phyloP scores from a whole-genome alignment of 2,329 filamentous ascomycete species.

The Trichoderma sp. region DNA sequence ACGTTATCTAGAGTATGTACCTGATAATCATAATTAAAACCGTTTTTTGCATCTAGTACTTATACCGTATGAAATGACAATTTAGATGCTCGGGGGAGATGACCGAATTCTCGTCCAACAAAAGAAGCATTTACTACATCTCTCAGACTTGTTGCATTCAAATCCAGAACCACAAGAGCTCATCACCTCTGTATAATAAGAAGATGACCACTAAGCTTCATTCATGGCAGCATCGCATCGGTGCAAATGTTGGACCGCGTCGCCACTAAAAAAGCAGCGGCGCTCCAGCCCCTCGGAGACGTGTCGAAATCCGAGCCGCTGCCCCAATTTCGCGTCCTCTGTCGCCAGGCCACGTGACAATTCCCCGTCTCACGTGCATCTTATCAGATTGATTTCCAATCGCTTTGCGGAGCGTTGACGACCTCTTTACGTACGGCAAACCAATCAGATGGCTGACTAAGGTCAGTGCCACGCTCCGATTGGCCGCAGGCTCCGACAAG shows the following conservation, averaged over 20 bases:
- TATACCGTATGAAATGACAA: too few species aligned
- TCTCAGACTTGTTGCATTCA: not conserved
- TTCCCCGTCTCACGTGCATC: slow-evolving; percentile 22
- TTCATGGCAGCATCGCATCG: not conserved
- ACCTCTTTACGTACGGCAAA: slow-evolving; percentile 11
- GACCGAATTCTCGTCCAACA: too few species aligned
- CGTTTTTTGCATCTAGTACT: too few species aligned
- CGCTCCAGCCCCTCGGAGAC: slow-evolving; percentile 1
- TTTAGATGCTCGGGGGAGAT: too few species aligned
- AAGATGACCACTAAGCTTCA: not conserved
- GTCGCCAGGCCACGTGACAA: slow-evolving; percentile 21
- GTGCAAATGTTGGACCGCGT: not conserved
- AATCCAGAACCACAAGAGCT: not conserved
- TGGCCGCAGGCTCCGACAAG: slow-evolving; percentile 19
- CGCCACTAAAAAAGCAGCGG: not conserved
- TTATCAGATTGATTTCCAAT: slow-evolving; percentile 25
- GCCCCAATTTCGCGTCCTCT: slow-evolving; percentile 3
- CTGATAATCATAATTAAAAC: too few species aligned
- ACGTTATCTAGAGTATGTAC: too few species aligned
- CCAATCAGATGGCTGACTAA: slow-evolving; percentile 26
- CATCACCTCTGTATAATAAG: not conserved
- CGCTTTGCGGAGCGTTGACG: slow-evolving; percentile 4
- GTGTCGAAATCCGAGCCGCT: slow-evolving; percentile 16
- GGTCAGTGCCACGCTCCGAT: not conserved
- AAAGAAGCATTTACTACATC: too few species aligned